These are phyloP conservation scores for Chimonanthus praecox DNA, from an alignment of 164 flowering plant species.

Conservation along the genomic window DNA sequence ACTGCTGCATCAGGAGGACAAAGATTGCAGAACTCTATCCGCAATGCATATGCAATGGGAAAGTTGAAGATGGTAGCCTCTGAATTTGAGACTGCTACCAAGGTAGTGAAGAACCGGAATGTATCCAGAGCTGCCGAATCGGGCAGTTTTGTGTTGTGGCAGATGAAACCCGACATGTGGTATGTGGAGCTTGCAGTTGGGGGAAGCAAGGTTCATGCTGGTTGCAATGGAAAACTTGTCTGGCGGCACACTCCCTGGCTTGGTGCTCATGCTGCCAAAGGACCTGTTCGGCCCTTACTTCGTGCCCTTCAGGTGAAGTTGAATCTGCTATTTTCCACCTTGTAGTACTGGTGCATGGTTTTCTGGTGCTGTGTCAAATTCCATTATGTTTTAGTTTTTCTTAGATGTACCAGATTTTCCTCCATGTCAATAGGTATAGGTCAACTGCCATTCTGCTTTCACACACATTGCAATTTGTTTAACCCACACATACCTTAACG, in stretches of 20 bases:
- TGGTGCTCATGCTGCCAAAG: conserved; percentile 12
- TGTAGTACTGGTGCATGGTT: background rate
- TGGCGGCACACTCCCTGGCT: conserved; percentile 15
- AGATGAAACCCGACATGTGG: conserved; percentile 16
- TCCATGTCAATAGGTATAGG: background rate
- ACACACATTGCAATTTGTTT: background rate
- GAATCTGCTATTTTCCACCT: background rate
- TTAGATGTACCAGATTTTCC: too few relatives aligned
- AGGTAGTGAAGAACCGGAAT: background rate
- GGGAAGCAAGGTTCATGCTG: conserved; percentile 12
- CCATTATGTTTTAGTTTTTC: background rate
- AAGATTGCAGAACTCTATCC: conserved; percentile 2
- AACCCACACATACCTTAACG: background rate
- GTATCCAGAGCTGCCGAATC: background rate
- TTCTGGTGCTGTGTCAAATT: background rate
- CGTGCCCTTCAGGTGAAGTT: conserved; percentile 9
- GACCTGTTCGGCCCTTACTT: conserved; percentile 9
- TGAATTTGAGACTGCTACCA: conserved; percentile 2
- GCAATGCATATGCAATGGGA: conserved; percentile 13
- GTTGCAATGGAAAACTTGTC: conserved; percentile 13
- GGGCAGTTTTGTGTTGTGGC: conserved; percentile 11
- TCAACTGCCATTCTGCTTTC: background rate
- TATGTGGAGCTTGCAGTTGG: conserved; percentile 9
- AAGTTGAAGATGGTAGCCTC: conserved; percentile 15
- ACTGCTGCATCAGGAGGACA: conserved; percentile 13